Base-by-base conservation (phyloP, 2,329 filamentous ascomycete species). In the Raffaelea arxii region DNA sequence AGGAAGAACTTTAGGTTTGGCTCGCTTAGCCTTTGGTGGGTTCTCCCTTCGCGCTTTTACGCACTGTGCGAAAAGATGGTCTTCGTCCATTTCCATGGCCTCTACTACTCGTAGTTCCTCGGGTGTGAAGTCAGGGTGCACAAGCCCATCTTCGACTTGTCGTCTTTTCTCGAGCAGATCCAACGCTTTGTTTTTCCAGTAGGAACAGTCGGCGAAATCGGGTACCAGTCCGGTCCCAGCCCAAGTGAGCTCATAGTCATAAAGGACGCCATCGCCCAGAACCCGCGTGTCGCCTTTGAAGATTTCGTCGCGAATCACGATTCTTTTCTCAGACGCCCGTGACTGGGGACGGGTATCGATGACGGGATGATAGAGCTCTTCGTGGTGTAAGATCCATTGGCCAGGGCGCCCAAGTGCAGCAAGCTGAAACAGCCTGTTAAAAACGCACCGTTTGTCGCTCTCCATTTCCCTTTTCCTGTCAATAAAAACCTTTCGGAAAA, bases 301-400 rank as follows among this genome's bases (percentile, higher is more conserved):
- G 14, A 14, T 4, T 1, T 19, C n/a, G 21, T 40, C 24, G 12
- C 24, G 46, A 16, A 47, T 43, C 7, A 35, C 30, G 35, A 43
- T n/a, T 12, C 40, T 30, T 10, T 12, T 10, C 25, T n/a, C 24
- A 6, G 30, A 3, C 14, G n/a, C 9, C 36, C 45, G 45, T 18
- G 35, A 40, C 4, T 43, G 32, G 14, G 46, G 46, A 9, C 46
- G 46, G 3, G 46, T 43, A n/a, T 47, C 46, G 25, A 47, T 40
- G 35, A 11, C 21, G 4, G 46, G 46, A 23, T 47, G 46, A 11
- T 40, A 47, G n/a, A 47, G 41, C 2, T 47, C 41, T n/a, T 40
- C 41, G 24, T 47, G 11, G 41, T 47, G 46, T 10, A 47, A n/a
- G 21, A 47, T 37, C 46, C 46, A 47, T 10, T 43, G 46, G 25